phyloP scores from a whole-genome alignment of 192 early-diverging fungal species.

The Geranomyces michiganensis region DNA sequence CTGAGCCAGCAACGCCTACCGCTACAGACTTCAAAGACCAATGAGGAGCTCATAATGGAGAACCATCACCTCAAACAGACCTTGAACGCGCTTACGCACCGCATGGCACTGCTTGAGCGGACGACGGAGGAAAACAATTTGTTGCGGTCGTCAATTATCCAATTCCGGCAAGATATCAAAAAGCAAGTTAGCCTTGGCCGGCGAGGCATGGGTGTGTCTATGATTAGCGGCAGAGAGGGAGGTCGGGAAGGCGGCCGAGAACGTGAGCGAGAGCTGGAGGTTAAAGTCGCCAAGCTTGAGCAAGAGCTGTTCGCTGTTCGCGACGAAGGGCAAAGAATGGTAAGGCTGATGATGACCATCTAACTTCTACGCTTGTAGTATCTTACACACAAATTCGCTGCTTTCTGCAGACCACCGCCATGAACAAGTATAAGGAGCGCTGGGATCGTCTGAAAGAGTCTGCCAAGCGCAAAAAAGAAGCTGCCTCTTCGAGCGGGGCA shows the following conservation, averaged over 20 bases:
- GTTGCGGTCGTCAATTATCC: slow-evolving; percentile 64
- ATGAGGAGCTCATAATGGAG: slow-evolving; percentile 69
- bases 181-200: slow-evolving; percentile 42
- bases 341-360: neutral
- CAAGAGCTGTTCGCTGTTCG: slow-evolving; percentile 53
- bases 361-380: neutral
- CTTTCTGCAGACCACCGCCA: slow-evolving; percentile 36
- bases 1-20: neutral
- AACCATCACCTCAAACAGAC: slow-evolving; percentile 67
- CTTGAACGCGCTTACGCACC: slow-evolving; percentile 61
- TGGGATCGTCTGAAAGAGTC: slow-evolving; percentile 82
- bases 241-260: slow-evolving; percentile 8
- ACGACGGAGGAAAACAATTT: slow-evolving; percentile 64
- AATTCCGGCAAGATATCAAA: slow-evolving; percentile 64
- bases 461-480: slow-evolving; percentile 60
- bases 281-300: slow-evolving; percentile 59
- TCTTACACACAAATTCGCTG: neutral
- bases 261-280: slow-evolving; percentile 13
- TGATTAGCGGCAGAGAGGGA: slow-evolving; percentile 3
- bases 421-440: slow-evolving; percentile 72
- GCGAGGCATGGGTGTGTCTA: slow-evolving; percentile 13
- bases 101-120: slow-evolving; percentile 59
- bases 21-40: slow-evolving; percentile 44
- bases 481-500: slow-evolving; percentile 24
- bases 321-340: slow-evolving; percentile 55